Conservation (phyloP, 1,139 yeast species). For the Taphrina confusa region DNA sequence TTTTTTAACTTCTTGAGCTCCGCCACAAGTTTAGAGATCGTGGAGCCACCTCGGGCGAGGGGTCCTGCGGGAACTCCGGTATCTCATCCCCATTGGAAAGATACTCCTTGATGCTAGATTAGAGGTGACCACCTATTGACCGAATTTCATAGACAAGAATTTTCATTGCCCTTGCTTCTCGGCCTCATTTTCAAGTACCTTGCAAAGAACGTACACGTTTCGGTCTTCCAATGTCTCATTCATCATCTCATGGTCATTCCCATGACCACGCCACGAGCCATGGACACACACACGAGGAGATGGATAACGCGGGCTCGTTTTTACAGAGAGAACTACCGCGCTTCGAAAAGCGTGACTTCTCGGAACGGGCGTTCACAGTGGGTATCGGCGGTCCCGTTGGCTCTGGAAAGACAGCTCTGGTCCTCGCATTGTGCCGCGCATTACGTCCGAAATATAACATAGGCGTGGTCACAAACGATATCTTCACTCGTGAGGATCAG, state of each 20-base stretch:
- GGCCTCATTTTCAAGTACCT: too few relatives aligned
- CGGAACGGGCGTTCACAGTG: slow-evolving; percentile 36
- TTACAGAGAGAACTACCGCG: slow-evolving; percentile 34
- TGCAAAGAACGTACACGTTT: too few relatives aligned
- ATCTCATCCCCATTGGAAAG: too few relatives aligned
- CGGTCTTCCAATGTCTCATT: slow-evolving; percentile 13
- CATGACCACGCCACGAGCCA: slow-evolving; percentile 7
- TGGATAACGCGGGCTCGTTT: slow-evolving; percentile 35
- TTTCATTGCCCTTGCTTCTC: too few relatives aligned
- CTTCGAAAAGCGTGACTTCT: slow-evolving; percentile 33
- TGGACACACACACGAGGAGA: slow-evolving; percentile 30
- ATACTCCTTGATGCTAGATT: too few relatives aligned
- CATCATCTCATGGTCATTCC: slow-evolving; percentile 6
- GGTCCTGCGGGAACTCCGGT: too few relatives aligned
- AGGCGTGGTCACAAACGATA: slow-evolving; percentile 37
- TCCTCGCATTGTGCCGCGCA: slow-evolving; percentile 34
- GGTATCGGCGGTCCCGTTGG: slow-evolving; percentile 39
- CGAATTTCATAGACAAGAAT: too few relatives aligned
- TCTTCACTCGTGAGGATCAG: slow-evolving; percentile 37
- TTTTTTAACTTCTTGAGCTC: slow-evolving; percentile 9
- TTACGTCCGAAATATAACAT: slow-evolving; percentile 27
- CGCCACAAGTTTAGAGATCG: too few relatives aligned
- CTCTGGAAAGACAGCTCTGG: slow-evolving; percentile 37
- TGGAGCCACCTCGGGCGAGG: too few relatives aligned
- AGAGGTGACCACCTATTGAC: too few relatives aligned